Evolutionary conservation across 257 asterid species (phyloP).

Genomic region (Ocimum tenuiflorum): DNA sequence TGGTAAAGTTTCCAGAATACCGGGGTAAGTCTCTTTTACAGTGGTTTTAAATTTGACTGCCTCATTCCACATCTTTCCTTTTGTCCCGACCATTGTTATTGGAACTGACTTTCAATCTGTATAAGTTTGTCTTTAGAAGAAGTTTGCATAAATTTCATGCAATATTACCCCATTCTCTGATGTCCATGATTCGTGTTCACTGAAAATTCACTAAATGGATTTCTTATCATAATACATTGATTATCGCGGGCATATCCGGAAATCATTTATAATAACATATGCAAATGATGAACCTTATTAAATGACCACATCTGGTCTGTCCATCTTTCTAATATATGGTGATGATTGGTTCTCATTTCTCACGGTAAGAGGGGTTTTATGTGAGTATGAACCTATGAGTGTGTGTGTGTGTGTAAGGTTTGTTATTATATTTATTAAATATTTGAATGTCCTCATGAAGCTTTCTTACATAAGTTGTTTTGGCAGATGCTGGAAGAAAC

Average conservation of each 20-base stretch:
- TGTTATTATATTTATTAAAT: not conserved
- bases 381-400: no score
- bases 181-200: not conserved
- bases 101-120: not conserved
- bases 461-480: conserved; percentile 4
- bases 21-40: conserved; percentile 45
- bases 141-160: not conserved
- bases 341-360: no score
- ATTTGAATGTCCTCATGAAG: not conserved
- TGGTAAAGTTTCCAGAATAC: conserved; percentile 81
- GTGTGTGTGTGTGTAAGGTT: no score
- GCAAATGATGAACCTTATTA: no score
- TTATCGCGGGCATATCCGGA: no score
- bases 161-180: not conserved
- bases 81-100: not conserved
- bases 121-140: not conserved
- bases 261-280: no score
- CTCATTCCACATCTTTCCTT: not conserved
- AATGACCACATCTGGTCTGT: no score
- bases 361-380: no score
- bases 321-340: no score
- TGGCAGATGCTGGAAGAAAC: conserved; percentile 82
- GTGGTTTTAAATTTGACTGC: not conserved
- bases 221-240: no score
- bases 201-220: not conserved